These are phyloP conservation scores for Linum lewisii DNA, from an alignment of 345 rosid genomes.

Conservation along the genomic window DNA sequence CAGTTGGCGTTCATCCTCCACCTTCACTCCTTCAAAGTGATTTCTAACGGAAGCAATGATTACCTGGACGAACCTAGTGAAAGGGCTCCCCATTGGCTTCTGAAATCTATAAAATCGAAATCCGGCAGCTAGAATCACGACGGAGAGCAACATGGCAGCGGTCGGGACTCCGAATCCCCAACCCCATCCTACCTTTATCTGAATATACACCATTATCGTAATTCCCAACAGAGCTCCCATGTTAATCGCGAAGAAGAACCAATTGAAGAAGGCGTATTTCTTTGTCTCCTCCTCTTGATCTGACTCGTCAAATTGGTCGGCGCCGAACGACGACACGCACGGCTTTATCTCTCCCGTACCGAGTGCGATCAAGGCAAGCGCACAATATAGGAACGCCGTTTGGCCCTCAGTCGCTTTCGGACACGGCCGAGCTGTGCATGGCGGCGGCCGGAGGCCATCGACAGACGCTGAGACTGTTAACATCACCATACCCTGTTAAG, in stretches of 20 bases:
- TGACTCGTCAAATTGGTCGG: conserved; percentile 3
- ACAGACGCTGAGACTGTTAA: conserved; percentile 37
- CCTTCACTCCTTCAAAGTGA: not conserved
- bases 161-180: conserved; percentile 3
- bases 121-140: not conserved
- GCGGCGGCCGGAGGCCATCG: conserved; percentile 38
- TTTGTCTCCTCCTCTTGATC: not conserved
- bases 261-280: conserved; percentile 7
- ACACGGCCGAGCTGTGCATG: conserved; percentile 33
- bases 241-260: conserved; percentile 7
- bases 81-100: conserved; percentile 6
- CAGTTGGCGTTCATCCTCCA: not conserved
- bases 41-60: not conserved
- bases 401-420: conserved; percentile 26
- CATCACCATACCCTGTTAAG: conserved; percentile 39
- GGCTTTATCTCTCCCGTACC: conserved; percentile 1
- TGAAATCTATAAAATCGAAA: not conserved
- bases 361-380: conserved; percentile 19
- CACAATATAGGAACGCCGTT: conserved; percentile 26
- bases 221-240: conserved; percentile 1
- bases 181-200: not conserved
- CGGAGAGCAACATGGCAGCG: not conserved
- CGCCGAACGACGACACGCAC: conserved; percentile 5
- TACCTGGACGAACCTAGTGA: conserved; percentile 2
- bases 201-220: not conserved